Conservation (phyloP, 768 basidiomycete species). For the Russula foetens region DNA sequence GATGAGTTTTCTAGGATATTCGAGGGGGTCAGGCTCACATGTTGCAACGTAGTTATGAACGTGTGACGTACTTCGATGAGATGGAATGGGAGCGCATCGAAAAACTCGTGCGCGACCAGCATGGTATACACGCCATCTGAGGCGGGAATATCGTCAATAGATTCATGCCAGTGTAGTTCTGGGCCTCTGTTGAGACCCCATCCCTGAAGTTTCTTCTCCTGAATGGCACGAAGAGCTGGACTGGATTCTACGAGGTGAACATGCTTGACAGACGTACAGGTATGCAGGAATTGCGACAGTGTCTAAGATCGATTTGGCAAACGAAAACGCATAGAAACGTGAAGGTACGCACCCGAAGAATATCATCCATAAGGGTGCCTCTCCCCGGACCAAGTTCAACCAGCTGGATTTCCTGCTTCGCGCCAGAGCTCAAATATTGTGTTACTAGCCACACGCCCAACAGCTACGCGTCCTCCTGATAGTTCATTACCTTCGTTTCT, state of each 20-base stretch:
- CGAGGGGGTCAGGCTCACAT: not conserved
- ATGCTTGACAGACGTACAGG: slow-evolving; percentile 29
- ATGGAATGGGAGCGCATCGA: slow-evolving; percentile 92
- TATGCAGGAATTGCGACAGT: slow-evolving; percentile 39
- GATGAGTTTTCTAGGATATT: slow-evolving; percentile 53
- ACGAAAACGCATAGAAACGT: not conserved
- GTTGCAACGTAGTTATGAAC: not conserved
- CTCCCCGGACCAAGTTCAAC: slow-evolving; percentile 92
- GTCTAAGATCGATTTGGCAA: slow-evolving; percentile 32
- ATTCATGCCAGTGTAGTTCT: slow-evolving; percentile 61
- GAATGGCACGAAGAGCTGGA: slow-evolving; percentile 51
- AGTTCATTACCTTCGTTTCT: slow-evolving; percentile 33
- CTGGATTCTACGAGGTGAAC: slow-evolving; percentile 84
- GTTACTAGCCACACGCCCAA: slow-evolving; percentile 81
- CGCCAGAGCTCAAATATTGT: slow-evolving; percentile 55
- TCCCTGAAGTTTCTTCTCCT: slow-evolving; percentile 42
- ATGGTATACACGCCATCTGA: slow-evolving; percentile 59
- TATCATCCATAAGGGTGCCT: slow-evolving; percentile 86
- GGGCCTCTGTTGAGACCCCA: slow-evolving; percentile 28
- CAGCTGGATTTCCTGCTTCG: slow-evolving; percentile 47
- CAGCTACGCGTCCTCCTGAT: slow-evolving; percentile 44
- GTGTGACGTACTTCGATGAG: slow-evolving; percentile 59
- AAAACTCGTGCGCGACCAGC: slow-evolving; percentile 93
- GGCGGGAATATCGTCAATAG: slow-evolving; percentile 55
- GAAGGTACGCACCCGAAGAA: slow-evolving; percentile 58